A percentile compares a stretch with the other conserved stretches of the same genome.
phyloP scores from a whole-genome alignment of 306 rosid species.

The Lathyrus sativus region DNA sequence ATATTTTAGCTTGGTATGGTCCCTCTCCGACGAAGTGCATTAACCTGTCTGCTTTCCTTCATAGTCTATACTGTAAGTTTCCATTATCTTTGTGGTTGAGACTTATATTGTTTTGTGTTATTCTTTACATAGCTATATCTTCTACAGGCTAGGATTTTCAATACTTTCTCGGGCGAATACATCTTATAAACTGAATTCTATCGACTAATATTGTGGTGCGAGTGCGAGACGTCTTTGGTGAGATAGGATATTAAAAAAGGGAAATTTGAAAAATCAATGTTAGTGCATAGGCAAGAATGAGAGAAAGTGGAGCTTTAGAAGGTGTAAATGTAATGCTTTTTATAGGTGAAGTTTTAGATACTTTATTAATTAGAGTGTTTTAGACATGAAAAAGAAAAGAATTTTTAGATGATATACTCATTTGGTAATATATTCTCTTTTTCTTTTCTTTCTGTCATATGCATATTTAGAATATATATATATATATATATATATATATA shows the following conservation, averaged over 20 bases:
- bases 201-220: slow-evolving; percentile 14
- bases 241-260: background rate
- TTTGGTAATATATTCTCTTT: background rate
- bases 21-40: slow-evolving; percentile 49
- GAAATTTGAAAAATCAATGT: slow-evolving; percentile 1
- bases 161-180: slow-evolving; percentile 19
- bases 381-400: slow-evolving; percentile 17
- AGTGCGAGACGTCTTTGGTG: slow-evolving; percentile 13
- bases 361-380: slow-evolving; percentile 13
- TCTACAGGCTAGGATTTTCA: slow-evolving; percentile 14
- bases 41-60: slow-evolving; percentile 35
- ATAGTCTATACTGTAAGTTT: slow-evolving; percentile 47
- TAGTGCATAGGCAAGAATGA: slow-evolving; percentile 23
- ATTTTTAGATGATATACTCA: slow-evolving; percentile 7
- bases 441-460: slow-evolving; percentile 1
- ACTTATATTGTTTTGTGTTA: background rate
- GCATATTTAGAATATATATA: background rate
- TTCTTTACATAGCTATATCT: slow-evolving; percentile 8
- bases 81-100: slow-evolving; percentile 13
- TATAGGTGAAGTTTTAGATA: slow-evolving; percentile 19
- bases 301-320: slow-evolving; percentile 22
- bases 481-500: no score
- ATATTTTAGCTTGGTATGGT: slow-evolving; percentile 66
- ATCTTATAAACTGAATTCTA: slow-evolving; percentile 14
- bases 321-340: slow-evolving; percentile 1